Percentiles rank a stretch among this genome's conserved stretches.
phyloP scores from a whole-genome alignment of 148 eudicot genomes.

The Persicaria maculosa region DNA sequence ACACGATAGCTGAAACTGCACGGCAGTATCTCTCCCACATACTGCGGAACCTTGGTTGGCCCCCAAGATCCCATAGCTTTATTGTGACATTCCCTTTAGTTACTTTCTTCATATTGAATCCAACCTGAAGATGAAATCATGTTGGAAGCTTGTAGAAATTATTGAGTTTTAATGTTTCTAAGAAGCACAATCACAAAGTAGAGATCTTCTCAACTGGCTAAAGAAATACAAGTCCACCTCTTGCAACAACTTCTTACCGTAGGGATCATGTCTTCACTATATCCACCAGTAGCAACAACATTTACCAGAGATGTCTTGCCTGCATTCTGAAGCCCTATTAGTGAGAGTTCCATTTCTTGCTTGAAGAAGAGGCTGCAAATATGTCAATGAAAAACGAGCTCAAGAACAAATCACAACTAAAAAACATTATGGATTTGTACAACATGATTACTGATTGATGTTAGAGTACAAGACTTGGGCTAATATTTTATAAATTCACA shows the following conservation, averaged over 20 bases:
- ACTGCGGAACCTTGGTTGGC: conserved; percentile 96
- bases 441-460: neutral
- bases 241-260: conserved; percentile 48
- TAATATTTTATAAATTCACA: neutral
- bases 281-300: conserved; percentile 97
- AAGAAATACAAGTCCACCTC: neutral
- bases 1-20: conserved; percentile 99
- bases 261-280: conserved; percentile 96
- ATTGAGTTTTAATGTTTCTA: neutral
- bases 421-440: neutral
- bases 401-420: neutral
- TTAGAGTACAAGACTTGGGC: neutral
- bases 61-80: conserved; percentile 99
- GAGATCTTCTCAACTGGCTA: neutral
- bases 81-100: conserved; percentile 97
- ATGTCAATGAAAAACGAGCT: conserved; percentile 15
- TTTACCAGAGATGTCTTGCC: conserved; percentile 97
- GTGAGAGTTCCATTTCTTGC: conserved; percentile 97
- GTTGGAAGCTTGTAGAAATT: neutral
- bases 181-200: neutral
- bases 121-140: conserved; percentile 47
- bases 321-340: conserved; percentile 94
- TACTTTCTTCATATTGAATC: conserved; percentile 93
- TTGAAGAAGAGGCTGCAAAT: conserved; percentile 88
- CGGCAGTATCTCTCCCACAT: conserved; percentile 99